Evolutionary conservation across 192 early-diverging fungal genomes (phyloP).

Genomic region (Backusella australiensis): DNA sequence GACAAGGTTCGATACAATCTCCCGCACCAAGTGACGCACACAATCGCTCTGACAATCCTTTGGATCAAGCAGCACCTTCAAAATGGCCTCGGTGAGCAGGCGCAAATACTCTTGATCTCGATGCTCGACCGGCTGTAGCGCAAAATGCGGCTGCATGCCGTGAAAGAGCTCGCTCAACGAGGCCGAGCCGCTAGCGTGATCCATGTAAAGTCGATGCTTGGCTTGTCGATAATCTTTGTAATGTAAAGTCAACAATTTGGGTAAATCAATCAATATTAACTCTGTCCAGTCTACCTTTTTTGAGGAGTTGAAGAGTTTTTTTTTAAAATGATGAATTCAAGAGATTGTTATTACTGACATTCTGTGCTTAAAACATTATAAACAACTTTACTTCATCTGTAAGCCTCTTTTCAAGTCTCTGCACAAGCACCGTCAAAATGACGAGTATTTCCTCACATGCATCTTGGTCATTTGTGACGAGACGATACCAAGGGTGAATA

Average conservation of each 20-base stretch:
- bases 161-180: constrained; percentile 41
- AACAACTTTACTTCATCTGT: constrained; percentile 37
- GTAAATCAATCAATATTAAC: constrained; percentile 41
- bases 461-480: constrained; percentile 45
- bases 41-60: constrained; percentile 44
- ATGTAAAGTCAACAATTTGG: constrained; percentile 45
- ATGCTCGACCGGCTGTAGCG: constrained; percentile 32
- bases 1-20: constrained; percentile 45
- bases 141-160: constrained; percentile 55
- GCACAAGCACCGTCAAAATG: constrained; percentile 35
- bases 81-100: constrained; percentile 40
- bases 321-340: neutral
- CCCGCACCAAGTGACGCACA: constrained; percentile 44
- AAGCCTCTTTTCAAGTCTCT: constrained; percentile 34
- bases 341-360: neutral
- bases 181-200: constrained; percentile 41
- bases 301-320: too few species aligned
- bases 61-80: constrained; percentile 33
- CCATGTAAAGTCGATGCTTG: constrained; percentile 32
- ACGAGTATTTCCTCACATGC: constrained; percentile 36
- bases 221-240: constrained; percentile 48
- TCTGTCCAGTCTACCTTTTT: constrained; percentile 48
- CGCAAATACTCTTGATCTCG: constrained; percentile 47
- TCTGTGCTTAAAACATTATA: neutral
- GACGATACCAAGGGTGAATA: constrained; percentile 50